Percentiles rank a stretch among this genome's conserved stretches.
phyloP scores from a whole-genome alignment of 2,329 filamentous ascomycete species.

The Ilyonectria mors-panacis region DNA sequence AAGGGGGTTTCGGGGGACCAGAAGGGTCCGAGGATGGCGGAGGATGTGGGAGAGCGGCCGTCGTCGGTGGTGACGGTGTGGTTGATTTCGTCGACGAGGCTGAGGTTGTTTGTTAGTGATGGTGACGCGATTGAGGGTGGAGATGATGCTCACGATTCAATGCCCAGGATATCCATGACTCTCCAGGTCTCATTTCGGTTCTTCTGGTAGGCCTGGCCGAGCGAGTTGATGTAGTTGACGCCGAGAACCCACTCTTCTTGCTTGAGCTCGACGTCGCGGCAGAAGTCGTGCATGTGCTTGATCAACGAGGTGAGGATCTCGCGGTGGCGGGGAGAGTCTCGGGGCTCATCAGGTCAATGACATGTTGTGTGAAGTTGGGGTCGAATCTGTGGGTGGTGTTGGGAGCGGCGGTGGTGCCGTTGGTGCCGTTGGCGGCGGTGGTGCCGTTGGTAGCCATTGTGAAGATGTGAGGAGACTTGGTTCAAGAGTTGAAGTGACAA shows the following conservation, averaged over 20 bases:
- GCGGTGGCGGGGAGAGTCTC: constrained; percentile 75
- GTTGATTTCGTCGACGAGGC: constrained; percentile 73
- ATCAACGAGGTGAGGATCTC: constrained; percentile 76
- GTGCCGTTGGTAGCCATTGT: constrained; percentile 39
- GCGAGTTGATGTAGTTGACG: constrained; percentile 81
- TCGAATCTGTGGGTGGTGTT: constrained; percentile 68
- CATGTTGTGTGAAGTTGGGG: constrained; percentile 81
- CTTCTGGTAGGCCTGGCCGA: constrained; percentile 77
- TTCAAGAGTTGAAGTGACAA: background rate
- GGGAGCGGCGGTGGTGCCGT: constrained; percentile 16
- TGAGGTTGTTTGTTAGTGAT: constrained; percentile 44
- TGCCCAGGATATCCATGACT: constrained; percentile 80
- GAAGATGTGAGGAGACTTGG: constrained; percentile 1
- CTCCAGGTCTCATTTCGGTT: constrained; percentile 83
- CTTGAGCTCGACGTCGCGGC: constrained; percentile 82
- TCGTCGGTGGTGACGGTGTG: constrained; percentile 75
- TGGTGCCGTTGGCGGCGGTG: constrained; percentile 20
- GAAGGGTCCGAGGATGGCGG: constrained; percentile 83
- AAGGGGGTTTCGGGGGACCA: constrained; percentile 83
- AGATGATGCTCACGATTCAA: constrained; percentile 74
- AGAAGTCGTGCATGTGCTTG: constrained; percentile 83
- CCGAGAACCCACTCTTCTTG: constrained; percentile 84
- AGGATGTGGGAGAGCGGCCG: constrained; percentile 77
- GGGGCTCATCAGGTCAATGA: constrained; percentile 81
- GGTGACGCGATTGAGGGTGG: background rate